Base-by-base conservation (phyloP, 2,329 filamentous ascomycete species). In the Ophiostoma tasmaniense region DNA sequence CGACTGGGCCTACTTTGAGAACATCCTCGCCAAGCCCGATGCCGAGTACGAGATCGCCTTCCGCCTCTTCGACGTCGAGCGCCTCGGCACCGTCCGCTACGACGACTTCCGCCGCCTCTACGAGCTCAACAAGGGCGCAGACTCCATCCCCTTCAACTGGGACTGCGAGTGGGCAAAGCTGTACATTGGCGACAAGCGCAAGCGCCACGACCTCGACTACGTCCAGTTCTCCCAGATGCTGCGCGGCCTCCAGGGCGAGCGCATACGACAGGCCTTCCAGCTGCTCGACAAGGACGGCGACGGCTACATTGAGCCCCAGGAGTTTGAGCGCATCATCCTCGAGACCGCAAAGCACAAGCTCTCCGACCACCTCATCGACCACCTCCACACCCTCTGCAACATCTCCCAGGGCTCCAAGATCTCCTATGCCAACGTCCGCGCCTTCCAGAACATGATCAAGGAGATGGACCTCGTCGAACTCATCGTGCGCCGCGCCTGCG, bases 1-100 rank as follows among this genome's bases (percentile, higher is more conserved):
- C 71, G 95, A 99, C 81, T 99, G 94, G 93, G 88, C 86, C 64
- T 90, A 90, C 73, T 99, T 98, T 80, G 92, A 97, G 81, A 96
- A 96, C 82, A 86, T 99, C 72, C 88, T 99, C 70, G 85, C 85
- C 74, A 98, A 97, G 81, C 91, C 95, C 71, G 95, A 98, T 77
- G 95, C 95, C 78, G 95, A 99, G 81, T 99, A 99, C 81, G 93
- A 98, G 80, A 97, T 99, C 75, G 94, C 95, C 20, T 99, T 98
- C 82, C 91, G 95, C 75, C 86, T 99, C 68, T 99, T 99, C 80
- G 94, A 98, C 77, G 85, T 92, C 74, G 89, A 94, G 67, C 87
- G 91, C 71, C 90, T 88, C 25, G 95, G 95, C 71, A 86, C 86
- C 66, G 92, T 99, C 76, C 94, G 93, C 78, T 97, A 94, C 76